Percentiles rank a stretch among this genome's conserved stretches.
These are phyloP conservation scores for Daucus carota DNA, from an alignment of 129 eudicot genomes.

Conservation along the genomic window DH1_v3.0 NC_030382.2:33391501-33392000, in stretches of 20 bases:
- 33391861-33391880: constrained; percentile 20
- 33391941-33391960: background rate
- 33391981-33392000: background rate
- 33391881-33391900: constrained; percentile 13
- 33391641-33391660: constrained; percentile 9
- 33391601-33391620: constrained; percentile 19
- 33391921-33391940: background rate
- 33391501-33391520: background rate
- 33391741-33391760: background rate
- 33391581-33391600: constrained; percentile 13
- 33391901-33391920: background rate
- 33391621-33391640: constrained; percentile 27
- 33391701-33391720: constrained; percentile 11
- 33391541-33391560: constrained; percentile 6
- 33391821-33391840: background rate
- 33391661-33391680: constrained; percentile 10
- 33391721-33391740: background rate
- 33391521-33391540: constrained; percentile 5
- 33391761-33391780: background rate
- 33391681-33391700: constrained; percentile 12
- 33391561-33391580: constrained; percentile 9
- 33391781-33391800: constrained; percentile 6
- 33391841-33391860: constrained; percentile 4
- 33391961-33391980: background rate
- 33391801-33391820: background rate